Evolutionary conservation across 2,329 filamentous ascomycete species (phyloP).

Genomic region (Aspergillus arachidicola): DNA sequence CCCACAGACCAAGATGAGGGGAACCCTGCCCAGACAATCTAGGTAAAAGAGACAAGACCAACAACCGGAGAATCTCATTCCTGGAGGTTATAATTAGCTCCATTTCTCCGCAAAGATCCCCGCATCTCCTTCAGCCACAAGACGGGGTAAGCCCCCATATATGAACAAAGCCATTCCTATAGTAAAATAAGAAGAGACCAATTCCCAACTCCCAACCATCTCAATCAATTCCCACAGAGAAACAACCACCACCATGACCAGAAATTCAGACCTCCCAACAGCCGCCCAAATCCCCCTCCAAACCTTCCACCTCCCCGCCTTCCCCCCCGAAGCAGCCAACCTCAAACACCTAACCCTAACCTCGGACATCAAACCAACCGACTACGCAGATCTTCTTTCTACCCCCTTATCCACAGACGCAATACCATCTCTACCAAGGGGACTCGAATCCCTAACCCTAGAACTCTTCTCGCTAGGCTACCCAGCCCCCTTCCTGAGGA

Average conservation of each 20-base stretch:
- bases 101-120: not conserved
- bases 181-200: too few species aligned
- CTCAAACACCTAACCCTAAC: conserved; percentile 1
- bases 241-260: not conserved
- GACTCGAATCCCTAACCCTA: not conserved
- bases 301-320: not conserved
- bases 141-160: not conserved
- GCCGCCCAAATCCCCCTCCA: conserved; percentile 1
- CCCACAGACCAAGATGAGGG: not conserved
- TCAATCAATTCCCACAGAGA: too few species aligned
- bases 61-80: not conserved
- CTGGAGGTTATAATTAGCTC: not conserved
- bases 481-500: not conserved
- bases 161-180: too few species aligned
- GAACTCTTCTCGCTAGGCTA: not conserved
- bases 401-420: conserved; percentile 24
- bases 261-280: not conserved
- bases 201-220: too few species aligned
- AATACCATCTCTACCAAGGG: not conserved
- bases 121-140: not conserved
- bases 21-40: not conserved
- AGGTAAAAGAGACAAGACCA: not conserved
- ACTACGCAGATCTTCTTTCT: conserved; percentile 45
- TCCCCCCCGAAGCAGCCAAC: not conserved
- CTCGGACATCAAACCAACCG: conserved; percentile 39